Evolutionary conservation across 2,329 filamentous ascomycete genomes (phyloP).

Genomic region (Penicillium paneum): DNA sequence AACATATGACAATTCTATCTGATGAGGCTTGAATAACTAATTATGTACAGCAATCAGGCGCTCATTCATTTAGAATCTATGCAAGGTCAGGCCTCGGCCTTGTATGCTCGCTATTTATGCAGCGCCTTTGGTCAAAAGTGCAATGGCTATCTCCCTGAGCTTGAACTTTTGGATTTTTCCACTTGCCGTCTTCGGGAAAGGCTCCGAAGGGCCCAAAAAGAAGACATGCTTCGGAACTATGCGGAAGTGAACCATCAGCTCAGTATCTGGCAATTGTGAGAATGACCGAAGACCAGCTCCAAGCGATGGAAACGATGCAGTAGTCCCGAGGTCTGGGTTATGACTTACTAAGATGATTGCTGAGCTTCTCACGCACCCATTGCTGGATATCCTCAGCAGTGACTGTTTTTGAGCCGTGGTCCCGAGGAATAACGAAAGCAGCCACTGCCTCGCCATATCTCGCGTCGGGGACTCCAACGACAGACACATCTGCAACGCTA

Average conservation of each 20-base stretch:
- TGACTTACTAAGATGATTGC: slow-evolving; percentile 63
- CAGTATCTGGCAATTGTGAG: not conserved
- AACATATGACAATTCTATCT: too few species aligned
- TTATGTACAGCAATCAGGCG: not conserved
- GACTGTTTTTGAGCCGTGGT: slow-evolving; percentile 38
- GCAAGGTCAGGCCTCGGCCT: not conserved
- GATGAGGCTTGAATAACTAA: not conserved
- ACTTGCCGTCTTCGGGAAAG: slow-evolving; percentile 92
- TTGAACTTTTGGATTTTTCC: slow-evolving; percentile 97
- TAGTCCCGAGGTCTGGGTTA: not conserved
- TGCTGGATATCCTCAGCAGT: slow-evolving; percentile 59
- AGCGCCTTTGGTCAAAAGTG: slow-evolving; percentile 41
- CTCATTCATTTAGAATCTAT: not conserved
- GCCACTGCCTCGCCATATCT: slow-evolving; percentile 82
- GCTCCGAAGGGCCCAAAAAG: slow-evolving; percentile 58
- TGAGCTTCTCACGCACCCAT: slow-evolving; percentile 70
- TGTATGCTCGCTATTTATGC: not conserved
- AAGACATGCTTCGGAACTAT: slow-evolving; percentile 83
- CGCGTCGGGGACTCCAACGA: slow-evolving; percentile 79
- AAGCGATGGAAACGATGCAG: not conserved
- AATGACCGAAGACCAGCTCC: not conserved
- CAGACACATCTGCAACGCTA: slow-evolving; percentile 69
- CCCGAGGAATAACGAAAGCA: slow-evolving; percentile 68
- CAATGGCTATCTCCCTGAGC: slow-evolving; percentile 64
- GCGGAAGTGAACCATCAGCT: not conserved